Evolutionary conservation across 1,284 basidiomycete species (phyloP).

Genomic region (Paramarasmius palmivorus): DNA sequence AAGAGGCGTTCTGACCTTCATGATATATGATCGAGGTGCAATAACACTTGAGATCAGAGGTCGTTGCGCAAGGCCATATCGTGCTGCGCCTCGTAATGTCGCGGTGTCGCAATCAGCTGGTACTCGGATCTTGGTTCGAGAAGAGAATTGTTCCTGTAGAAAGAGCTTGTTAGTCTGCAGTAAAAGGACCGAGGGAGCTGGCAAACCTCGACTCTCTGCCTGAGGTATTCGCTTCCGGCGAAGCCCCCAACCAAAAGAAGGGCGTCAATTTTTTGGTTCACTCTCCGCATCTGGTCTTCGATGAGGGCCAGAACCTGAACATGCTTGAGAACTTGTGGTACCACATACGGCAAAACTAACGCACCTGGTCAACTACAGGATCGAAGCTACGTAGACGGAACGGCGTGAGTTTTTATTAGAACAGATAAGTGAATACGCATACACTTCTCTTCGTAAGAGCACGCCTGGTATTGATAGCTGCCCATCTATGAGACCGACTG

Average conservation of each 20-base stretch:
- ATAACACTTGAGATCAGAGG: conserved; percentile 77
- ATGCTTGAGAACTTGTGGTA: conserved; percentile 14
- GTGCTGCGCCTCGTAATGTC: conserved; percentile 77
- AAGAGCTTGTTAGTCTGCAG: conserved; percentile 10
- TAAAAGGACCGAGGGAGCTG: conserved; percentile 9
- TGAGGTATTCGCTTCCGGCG: conserved; percentile 79
- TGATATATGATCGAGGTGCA: conserved; percentile 76
- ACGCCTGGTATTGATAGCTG: conserved; percentile 79
- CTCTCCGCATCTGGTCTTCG: conserved; percentile 66
- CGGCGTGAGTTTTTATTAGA: not conserved
- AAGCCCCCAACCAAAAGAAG: conserved; percentile 85
- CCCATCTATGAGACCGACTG: conserved; percentile 74
- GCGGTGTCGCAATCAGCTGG: conserved; percentile 83
- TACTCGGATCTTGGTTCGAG: conserved; percentile 63
- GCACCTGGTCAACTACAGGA: conserved; percentile 73
- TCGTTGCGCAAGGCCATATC: conserved; percentile 76
- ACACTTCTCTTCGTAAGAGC: conserved; percentile 72
- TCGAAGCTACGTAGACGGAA: conserved; percentile 44
- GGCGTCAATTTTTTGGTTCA: conserved; percentile 71
- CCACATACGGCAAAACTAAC: conserved; percentile 17
- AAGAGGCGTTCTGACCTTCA: conserved; percentile 54
- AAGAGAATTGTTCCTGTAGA: conserved; percentile 59
- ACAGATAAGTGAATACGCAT: conserved; percentile 1
- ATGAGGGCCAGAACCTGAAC: conserved; percentile 71
- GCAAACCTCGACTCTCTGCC: conserved; percentile 69